Evolutionary conservation across 768 basidiomycete genomes (phyloP).

Genomic region (Gloeostereum incarnatum): DNA sequence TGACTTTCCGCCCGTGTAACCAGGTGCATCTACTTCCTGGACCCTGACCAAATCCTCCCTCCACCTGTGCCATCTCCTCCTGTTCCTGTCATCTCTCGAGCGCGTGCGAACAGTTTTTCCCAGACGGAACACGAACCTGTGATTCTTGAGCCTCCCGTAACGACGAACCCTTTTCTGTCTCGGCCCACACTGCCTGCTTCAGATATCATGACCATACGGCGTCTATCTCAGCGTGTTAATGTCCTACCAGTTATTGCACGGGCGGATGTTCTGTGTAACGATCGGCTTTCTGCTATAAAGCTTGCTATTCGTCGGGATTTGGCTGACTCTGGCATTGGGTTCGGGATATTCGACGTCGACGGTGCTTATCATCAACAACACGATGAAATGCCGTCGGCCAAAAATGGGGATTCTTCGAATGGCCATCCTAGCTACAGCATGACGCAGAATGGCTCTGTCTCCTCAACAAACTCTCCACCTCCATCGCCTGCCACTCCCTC

Average conservation of each 20-base stretch:
- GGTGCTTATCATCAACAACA: conserved; percentile 36
- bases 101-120: conserved; percentile 64
- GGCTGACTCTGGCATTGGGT: conserved; percentile 79
- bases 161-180: conserved; percentile 60
- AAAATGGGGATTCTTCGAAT: conserved; percentile 44
- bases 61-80: conserved; percentile 59
- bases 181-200: conserved; percentile 57
- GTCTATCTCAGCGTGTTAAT: conserved; percentile 74
- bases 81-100: conserved; percentile 56
- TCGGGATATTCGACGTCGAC: conserved; percentile 83
- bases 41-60: conserved; percentile 74
- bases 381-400: conserved; percentile 33
- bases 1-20: too few relatives aligned
- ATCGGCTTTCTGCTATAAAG: conserved; percentile 73
- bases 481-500: conserved; percentile 55
- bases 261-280: conserved; percentile 75
- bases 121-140: conserved; percentile 67
- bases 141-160: conserved; percentile 72
- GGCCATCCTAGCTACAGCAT: conserved; percentile 36
- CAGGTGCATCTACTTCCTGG: conserved; percentile 83
- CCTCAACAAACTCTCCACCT: conserved; percentile 52
- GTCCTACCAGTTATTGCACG: conserved; percentile 81
- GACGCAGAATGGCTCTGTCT: conserved; percentile 46
- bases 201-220: conserved; percentile 73
- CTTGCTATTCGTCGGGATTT: conserved; percentile 73